Evolutionary conservation across 352 stramenopile species (phyloP).

Genomic region (Phytophthora litchii): DNA sequence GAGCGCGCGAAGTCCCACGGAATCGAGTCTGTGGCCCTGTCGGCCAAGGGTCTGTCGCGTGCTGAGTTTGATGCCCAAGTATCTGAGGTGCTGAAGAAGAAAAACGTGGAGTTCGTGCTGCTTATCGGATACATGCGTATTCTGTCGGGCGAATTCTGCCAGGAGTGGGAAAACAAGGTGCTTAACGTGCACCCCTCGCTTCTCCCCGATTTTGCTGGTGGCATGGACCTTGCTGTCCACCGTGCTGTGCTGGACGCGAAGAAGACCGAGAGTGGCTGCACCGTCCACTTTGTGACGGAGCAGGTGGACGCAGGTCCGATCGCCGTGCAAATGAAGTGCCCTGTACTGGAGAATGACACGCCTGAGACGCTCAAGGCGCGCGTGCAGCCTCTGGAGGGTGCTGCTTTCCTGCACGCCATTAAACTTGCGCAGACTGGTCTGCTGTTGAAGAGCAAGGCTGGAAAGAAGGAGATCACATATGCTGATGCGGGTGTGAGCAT

Average conservation of each 20-base stretch:
- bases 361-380: conserved; percentile 96
- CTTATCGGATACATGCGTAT: conserved; percentile 99
- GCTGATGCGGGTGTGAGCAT: conserved; percentile 98
- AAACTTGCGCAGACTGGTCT: conserved; percentile 76
- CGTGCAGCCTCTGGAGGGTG: conserved; percentile 97
- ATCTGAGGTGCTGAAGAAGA: conserved; percentile 89
- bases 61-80: conserved; percentile 96
- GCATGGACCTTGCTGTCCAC: conserved; percentile 99
- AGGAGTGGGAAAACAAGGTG: conserved; percentile 94
- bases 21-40: conserved; percentile 70
- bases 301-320: conserved; percentile 98
- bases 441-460: conserved; percentile 56
- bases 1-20: conserved; percentile 90
- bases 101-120: conserved; percentile 96
- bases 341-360: conserved; percentile 91
- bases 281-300: conserved; percentile 98
- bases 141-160: conserved; percentile 94
- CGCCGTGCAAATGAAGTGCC: conserved; percentile 95
- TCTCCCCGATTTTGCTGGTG: conserved; percentile 98
- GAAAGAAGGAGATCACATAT: conserved; percentile 95
- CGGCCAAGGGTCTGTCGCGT: conserved; percentile 83
- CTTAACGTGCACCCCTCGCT: conserved; percentile 99
- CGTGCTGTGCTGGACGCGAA: conserved; percentile 97
- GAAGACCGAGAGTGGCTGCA: conserved; percentile 97
- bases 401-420: conserved; percentile 90